phyloP scores from a whole-genome alignment of 2,329 filamentous ascomycete genomes.

The Dothideomycetidae sp. region DNA sequence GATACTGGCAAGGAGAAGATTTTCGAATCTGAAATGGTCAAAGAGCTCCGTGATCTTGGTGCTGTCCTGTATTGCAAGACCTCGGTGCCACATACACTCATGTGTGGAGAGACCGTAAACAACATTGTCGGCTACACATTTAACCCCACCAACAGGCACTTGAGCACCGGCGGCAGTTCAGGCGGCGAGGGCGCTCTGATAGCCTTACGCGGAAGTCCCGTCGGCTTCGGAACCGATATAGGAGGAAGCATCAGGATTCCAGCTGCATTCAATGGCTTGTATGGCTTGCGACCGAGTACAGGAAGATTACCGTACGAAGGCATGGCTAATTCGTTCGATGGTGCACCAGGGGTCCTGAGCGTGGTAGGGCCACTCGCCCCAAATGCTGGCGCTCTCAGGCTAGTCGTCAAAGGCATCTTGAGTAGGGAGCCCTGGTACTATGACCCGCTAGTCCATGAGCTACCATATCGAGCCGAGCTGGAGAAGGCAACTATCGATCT shows the following conservation, averaged over 20 bases:
- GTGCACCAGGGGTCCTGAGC: slow-evolving; percentile 48
- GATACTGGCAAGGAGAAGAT: slow-evolving; percentile 35
- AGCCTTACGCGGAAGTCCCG: slow-evolving; percentile 37
- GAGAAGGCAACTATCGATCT: slow-evolving; percentile 26
- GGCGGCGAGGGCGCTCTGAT: slow-evolving; percentile 46
- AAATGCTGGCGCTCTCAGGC: slow-evolving; percentile 38
- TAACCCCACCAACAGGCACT: slow-evolving; percentile 42
- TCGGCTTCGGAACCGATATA: slow-evolving; percentile 44
- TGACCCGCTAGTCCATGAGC: slow-evolving; percentile 50
- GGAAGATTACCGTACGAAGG: slow-evolving; percentile 43
- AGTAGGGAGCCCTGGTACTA: slow-evolving; percentile 48
- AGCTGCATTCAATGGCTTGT: slow-evolving; percentile 45
- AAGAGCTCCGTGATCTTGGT: slow-evolving; percentile 38
- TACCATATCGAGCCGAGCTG: slow-evolving; percentile 47
- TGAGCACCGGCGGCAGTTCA: slow-evolving; percentile 43
- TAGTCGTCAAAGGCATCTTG: slow-evolving; percentile 44
- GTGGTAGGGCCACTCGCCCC: slow-evolving; percentile 50
- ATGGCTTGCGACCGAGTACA: slow-evolving; percentile 39
- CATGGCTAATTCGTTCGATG: slow-evolving; percentile 49
- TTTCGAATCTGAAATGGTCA: slow-evolving; percentile 45
- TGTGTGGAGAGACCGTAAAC: slow-evolving; percentile 47
- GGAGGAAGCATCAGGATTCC: slow-evolving; percentile 46
- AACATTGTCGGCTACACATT: slow-evolving; percentile 45
- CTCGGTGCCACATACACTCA: slow-evolving; percentile 41
- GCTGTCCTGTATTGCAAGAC: slow-evolving; percentile 44